These are phyloP conservation scores for Pilaira anomala DNA, from an alignment of 192 early-diverging fungal species.

Conservation along the genomic window DNA sequence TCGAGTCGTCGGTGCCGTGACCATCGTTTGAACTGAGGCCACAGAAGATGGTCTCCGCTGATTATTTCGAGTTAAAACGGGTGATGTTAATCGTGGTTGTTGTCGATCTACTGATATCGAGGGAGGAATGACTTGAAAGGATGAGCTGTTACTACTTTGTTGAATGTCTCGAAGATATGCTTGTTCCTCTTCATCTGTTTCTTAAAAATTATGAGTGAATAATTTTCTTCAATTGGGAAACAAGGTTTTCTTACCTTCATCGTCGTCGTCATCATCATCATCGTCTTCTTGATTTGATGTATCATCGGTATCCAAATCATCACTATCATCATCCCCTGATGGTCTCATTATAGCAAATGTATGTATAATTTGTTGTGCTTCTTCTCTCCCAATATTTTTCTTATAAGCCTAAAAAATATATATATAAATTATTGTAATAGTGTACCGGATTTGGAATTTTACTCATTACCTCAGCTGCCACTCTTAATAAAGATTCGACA, in stretches of 20 bases:
- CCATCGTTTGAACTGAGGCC: constrained; percentile 2
- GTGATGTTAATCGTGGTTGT: not conserved
- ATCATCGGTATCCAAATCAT: constrained; percentile 4
- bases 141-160: constrained; percentile 1
- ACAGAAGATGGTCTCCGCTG: not conserved
- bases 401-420: constrained; percentile 19
- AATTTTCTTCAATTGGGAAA: too few relatives aligned
- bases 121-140: not conserved
- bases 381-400: constrained; percentile 10
- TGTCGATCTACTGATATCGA: not conserved
- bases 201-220: too few relatives aligned
- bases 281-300: constrained; percentile 14
- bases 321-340: constrained; percentile 19
- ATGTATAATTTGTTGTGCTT: constrained; percentile 35
- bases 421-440: not conserved
- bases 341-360: constrained; percentile 26
- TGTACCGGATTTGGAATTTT: not conserved
- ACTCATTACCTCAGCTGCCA: constrained; percentile 25
- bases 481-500: constrained; percentile 32
- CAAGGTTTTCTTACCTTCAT: not conserved
- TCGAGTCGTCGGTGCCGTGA: constrained; percentile 12
- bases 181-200: constrained; percentile 31
- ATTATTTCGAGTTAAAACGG: not conserved
- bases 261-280: not conserved
- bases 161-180: constrained; percentile 34